Conservation (phyloP, 768 basidiomycete species). For the Zangia roseola region DNA sequence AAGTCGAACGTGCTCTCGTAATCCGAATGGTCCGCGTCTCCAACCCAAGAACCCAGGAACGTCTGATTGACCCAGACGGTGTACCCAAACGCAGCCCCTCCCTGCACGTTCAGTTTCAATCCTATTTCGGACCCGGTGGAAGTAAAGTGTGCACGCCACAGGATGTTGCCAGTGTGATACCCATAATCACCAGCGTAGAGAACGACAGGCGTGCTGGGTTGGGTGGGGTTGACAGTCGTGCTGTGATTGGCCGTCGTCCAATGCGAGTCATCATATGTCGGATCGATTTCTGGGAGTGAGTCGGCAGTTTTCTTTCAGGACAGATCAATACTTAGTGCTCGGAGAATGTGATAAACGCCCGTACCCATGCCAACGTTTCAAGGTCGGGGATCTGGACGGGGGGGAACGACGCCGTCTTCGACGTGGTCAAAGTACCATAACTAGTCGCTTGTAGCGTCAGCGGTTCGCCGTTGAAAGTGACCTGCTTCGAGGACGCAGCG, state of each 20-base stretch:
- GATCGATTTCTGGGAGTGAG: constrained; percentile 37
- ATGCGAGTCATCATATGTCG: constrained; percentile 39
- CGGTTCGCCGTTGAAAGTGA: constrained; percentile 43
- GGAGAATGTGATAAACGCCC: background rate
- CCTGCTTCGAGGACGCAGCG: constrained; percentile 33
- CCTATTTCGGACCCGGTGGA: constrained; percentile 46
- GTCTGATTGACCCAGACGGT: constrained; percentile 49
- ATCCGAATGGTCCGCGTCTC: constrained; percentile 13
- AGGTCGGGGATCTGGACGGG: constrained; percentile 20
- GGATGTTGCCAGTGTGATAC: constrained; percentile 50
- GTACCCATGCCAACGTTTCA: constrained; percentile 19
- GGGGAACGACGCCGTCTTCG: constrained; percentile 12
- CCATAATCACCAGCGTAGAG: constrained; percentile 51
- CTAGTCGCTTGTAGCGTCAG: constrained; percentile 36
- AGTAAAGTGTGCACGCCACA: constrained; percentile 52
- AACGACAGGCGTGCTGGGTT: constrained; percentile 38
- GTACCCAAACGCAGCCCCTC: constrained; percentile 49
- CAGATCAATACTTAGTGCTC: constrained; percentile 2
- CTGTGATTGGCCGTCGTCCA: constrained; percentile 46
- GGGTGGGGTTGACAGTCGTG: constrained; percentile 41
- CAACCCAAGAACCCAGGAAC: constrained; percentile 43
- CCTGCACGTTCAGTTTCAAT: constrained; percentile 39
- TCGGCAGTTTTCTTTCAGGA: constrained; percentile 21
- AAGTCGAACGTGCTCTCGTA: constrained; percentile 19
- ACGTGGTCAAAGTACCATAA: constrained; percentile 40